phyloP scores from a whole-genome alignment of 495 filamentous ascomycete species.

The Xylaria flabelliformis region DNA sequence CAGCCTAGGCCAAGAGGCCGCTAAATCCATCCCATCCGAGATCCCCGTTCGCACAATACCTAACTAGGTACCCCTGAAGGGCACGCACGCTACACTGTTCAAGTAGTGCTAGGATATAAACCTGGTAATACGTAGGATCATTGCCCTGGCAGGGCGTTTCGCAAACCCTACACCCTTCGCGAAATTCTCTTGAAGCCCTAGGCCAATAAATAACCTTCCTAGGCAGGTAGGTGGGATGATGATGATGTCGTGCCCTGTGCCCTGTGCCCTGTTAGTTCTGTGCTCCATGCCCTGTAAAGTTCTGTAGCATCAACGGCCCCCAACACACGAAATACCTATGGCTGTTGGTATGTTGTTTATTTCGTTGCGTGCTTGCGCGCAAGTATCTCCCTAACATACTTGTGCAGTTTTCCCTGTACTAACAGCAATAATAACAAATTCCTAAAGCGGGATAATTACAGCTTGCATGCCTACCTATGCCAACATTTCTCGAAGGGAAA shows the following conservation, averaged over 20 bases:
- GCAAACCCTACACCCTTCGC: not conserved
- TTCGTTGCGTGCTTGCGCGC: not conserved
- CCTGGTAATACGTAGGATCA: slow-evolving; percentile 11
- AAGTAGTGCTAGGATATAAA: not conserved
- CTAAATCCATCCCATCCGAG: slow-evolving; percentile 10
- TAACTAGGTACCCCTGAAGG: slow-evolving; percentile 20
- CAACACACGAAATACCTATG: not conserved
- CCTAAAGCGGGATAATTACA: not conserved
- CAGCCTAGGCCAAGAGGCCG: not conserved
- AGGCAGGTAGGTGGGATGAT: not conserved
- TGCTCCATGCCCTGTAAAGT: too few relatives aligned
- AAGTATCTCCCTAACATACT: not conserved
- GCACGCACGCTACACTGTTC: not conserved
- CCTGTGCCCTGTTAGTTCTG: too few relatives aligned
- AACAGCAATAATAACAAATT: not conserved
- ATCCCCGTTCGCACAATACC: slow-evolving; percentile 2
- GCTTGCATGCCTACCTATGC: not conserved
- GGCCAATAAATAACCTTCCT: not conserved
- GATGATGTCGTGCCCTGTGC: not conserved
- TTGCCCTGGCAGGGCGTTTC: not conserved
- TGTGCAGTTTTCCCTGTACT: not conserved
- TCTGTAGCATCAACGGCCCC: not conserved
- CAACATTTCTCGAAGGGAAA: not conserved
- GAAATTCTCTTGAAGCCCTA: not conserved
- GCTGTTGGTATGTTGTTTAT: not conserved